Percentiles rank a stretch among this genome's conserved stretches.
These are phyloP conservation scores for Debaryomyces tyrocola DNA, from an alignment of 805 yeast genomes.

Conservation along the genomic window DNA sequence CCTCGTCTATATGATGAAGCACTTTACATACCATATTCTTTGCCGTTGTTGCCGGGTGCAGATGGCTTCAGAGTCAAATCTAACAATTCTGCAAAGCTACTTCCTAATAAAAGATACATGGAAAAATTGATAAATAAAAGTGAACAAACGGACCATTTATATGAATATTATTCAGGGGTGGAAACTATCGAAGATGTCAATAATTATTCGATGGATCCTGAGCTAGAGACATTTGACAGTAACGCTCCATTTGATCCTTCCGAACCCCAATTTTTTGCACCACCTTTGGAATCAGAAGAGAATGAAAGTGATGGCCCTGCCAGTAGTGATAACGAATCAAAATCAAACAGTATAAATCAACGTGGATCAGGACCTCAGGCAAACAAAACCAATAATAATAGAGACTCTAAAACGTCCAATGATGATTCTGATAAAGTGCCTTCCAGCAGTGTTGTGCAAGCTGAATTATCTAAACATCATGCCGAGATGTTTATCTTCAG, in stretches of 20 bases:
- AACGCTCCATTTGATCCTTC: constrained; percentile 79
- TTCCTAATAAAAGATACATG: constrained; percentile 53
- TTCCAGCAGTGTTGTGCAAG: background rate
- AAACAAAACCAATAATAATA: constrained; percentile 2
- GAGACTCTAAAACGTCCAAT: background rate
- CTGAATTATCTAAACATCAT: constrained; percentile 54
- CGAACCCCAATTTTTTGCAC: constrained; percentile 87
- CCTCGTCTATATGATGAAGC: constrained; percentile 92
- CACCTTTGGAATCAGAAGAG: constrained; percentile 26
- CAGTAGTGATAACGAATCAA: constrained; percentile 3
- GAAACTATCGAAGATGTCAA: constrained; percentile 61
- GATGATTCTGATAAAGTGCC: background rate
- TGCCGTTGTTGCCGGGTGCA: constrained; percentile 84
- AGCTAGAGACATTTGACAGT: constrained; percentile 37
- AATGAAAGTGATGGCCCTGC: constrained; percentile 10
- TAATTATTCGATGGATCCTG: constrained; percentile 48
- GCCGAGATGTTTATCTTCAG: constrained; percentile 88
- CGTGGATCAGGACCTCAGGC: constrained; percentile 1
- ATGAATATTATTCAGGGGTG: constrained; percentile 83
- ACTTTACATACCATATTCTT: constrained; percentile 83
- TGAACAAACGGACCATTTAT: constrained; percentile 88
- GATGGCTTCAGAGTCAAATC: constrained; percentile 77
- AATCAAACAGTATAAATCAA: constrained; percentile 1
- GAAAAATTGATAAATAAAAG: constrained; percentile 76
- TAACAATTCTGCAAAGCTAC: constrained; percentile 49